Percentiles rank a stretch among this genome's conserved stretches.
These are phyloP conservation scores for Schizophyllum amplum DNA, from an alignment of 1,284 basidiomycete genomes.

Conservation along the genomic window DNA sequence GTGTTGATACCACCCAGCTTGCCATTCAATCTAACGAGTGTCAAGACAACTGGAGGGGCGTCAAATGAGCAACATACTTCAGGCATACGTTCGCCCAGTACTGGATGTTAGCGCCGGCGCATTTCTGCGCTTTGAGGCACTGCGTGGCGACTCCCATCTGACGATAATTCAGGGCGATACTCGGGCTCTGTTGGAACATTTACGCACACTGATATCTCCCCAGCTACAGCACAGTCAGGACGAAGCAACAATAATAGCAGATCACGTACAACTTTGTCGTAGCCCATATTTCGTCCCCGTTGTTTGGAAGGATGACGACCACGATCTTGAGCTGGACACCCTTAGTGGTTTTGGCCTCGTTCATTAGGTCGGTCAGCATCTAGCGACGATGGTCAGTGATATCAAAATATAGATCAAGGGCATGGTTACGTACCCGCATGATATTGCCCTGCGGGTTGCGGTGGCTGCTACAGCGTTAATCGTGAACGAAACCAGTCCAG, in stretches of 20 bases:
- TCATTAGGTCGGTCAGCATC: too few species aligned
- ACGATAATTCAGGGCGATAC: too few species aligned
- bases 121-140: slow-evolving; percentile 60
- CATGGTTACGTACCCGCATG: too few species aligned
- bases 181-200: too few species aligned
- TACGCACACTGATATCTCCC: slow-evolving; percentile 40
- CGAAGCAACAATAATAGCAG: neutral
- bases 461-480: too few species aligned
- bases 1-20: slow-evolving; percentile 79
- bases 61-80: slow-evolving; percentile 41
- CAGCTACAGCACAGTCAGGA: slow-evolving; percentile 34
- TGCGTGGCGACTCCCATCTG: slow-evolving; percentile 68
- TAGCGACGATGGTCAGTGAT: too few species aligned
- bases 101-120: slow-evolving; percentile 54
- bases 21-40: slow-evolving; percentile 57
- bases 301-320: slow-evolving; percentile 44
- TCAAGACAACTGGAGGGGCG: neutral
- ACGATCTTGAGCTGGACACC: too few species aligned
- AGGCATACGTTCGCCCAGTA: slow-evolving; percentile 73
- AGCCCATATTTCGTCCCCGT: slow-evolving; percentile 64
- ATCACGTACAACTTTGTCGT: slow-evolving; percentile 58
- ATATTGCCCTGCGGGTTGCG: too few species aligned
- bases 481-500: too few species aligned
- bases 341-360: too few species aligned
- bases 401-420: too few species aligned